phyloP scores from a whole-genome alignment of 257 asterid species.

The Cordia subcordata region DNA sequence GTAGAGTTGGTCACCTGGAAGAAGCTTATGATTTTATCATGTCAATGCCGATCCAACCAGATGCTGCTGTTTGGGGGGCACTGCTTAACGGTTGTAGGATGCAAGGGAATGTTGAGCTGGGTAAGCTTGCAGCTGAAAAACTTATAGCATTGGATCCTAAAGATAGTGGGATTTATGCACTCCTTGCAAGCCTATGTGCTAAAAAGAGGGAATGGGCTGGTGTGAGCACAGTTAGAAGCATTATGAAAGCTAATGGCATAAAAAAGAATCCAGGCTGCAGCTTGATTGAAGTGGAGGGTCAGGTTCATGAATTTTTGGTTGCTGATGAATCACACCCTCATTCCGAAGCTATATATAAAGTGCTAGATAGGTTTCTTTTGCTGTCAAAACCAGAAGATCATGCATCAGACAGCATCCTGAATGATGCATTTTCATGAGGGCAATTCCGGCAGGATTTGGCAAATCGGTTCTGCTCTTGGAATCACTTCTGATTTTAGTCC shows the following conservation, averaged over 20 bases:
- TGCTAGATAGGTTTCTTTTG: conserved; percentile 33
- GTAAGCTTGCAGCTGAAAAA: conserved; percentile 61
- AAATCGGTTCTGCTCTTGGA: background rate
- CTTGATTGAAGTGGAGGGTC: conserved; percentile 63
- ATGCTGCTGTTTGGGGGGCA: conserved; percentile 78
- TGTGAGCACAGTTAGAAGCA: conserved; percentile 56
- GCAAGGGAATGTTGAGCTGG: conserved; percentile 62
- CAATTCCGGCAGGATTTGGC: background rate
- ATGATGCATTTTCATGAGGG: conserved; percentile 24
- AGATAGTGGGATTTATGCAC: conserved; percentile 70
- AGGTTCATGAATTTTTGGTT: conserved; percentile 59
- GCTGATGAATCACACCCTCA: conserved; percentile 56
- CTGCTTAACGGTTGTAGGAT: conserved; percentile 65
- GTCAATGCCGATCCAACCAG: conserved; percentile 66
- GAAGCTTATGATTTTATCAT: conserved; percentile 52
- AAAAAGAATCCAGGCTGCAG: conserved; percentile 70
- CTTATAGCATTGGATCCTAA: conserved; percentile 62
- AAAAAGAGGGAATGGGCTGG: conserved; percentile 58
- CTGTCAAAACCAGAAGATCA: conserved; percentile 31
- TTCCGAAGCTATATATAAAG: conserved; percentile 39
- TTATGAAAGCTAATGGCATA: conserved; percentile 65
- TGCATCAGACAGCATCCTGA: conserved; percentile 17
- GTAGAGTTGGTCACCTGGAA: conserved; percentile 56
- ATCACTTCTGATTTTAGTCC: background rate
- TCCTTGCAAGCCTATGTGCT: conserved; percentile 69